phyloP scores from a whole-genome alignment of 768 basidiomycete genomes.

The Phanerochaete sordida region DNA sequence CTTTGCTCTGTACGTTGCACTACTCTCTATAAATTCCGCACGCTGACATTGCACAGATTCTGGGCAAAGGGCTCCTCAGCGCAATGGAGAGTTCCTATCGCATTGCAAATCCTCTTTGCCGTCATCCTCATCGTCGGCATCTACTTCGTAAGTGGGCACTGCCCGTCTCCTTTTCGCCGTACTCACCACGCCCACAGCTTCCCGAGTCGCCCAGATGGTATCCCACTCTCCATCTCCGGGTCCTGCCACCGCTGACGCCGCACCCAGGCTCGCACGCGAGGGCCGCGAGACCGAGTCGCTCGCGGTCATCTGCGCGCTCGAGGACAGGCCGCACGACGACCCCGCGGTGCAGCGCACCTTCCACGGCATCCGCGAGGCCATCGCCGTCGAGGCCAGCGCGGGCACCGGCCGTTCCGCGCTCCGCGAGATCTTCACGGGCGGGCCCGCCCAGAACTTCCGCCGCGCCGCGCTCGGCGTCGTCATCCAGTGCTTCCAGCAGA shows the following conservation, averaged over 20 bases:
- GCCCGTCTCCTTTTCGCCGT: neutral
- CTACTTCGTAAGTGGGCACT: conserved; percentile 38
- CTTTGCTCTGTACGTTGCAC: conserved; percentile 50
- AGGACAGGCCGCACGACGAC: conserved; percentile 47
- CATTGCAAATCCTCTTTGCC: conserved; percentile 55
- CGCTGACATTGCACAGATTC: conserved; percentile 34
- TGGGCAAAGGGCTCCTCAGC: conserved; percentile 48
- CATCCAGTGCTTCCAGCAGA: conserved; percentile 68
- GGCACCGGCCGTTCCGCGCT: conserved; percentile 34
- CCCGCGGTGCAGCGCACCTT: conserved; percentile 46
- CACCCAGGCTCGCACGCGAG: conserved; percentile 52
- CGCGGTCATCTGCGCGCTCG: conserved; percentile 60
- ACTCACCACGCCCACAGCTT: conserved; percentile 31
- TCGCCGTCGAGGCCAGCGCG: conserved; percentile 35
- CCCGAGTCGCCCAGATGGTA: conserved; percentile 60
- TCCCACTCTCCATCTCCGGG: conserved; percentile 1
- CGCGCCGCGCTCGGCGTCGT: conserved; percentile 51
- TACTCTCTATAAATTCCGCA: neutral
- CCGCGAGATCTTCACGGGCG: conserved; percentile 51
- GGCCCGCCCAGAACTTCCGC: conserved; percentile 59
- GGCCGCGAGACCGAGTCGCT: conserved; percentile 52
- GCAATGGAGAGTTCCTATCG: conserved; percentile 63
- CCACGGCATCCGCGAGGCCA: conserved; percentile 51
- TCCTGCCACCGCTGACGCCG: neutral
- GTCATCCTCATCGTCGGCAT: conserved; percentile 49